Evolutionary conservation across 257 asterid species (phyloP), one percentile per base, ranked within the genome.

Genomic region (Przewalskia tangutica): DNA sequence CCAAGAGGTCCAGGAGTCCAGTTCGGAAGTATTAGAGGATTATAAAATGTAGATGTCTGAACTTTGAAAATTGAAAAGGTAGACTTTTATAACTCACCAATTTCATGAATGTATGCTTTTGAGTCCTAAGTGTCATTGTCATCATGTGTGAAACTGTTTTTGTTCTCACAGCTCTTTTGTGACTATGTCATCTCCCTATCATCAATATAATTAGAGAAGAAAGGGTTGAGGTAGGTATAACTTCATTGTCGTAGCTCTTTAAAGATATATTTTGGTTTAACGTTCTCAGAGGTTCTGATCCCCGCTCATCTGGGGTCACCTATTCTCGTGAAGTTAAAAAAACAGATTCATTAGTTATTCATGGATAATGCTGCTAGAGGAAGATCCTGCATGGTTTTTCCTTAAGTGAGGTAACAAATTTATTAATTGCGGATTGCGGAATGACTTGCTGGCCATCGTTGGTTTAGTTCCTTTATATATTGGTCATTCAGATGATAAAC

Each of bases 111-210:
- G 91, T 84, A 77, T 88, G 88, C 81, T 85, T 89, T 86, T 89
- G 93, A 86, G 90, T 83, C 91, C 80, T 84, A 79, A 85, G 87
- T 82, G 88, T 77, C 83, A 81, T 85, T 83, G 88, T 87, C 88
- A 86, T 86, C 89, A 84, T 86, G 94, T 93, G 89, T 27, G 32
- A 89, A 92, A 86, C 82, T 92, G 91, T 86, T 87, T 89, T 91
- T 93, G 91, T 90, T 89, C 94, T 93, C 95, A 95, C 98, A 95
- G 98, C 94, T 88, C 88, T 91, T 71, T 86, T 91, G 91, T 90
- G 91, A 90, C 91, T 87, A 81, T 88, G 85, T 84, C 92, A 81
- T 89, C 93, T 88, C 90, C 84, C 92, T 93, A 86, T 92, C 98
- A 86, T 89, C 96, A 82, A 86, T 92, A 88, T 92, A 83, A 81